A percentile compares a stretch with the other conserved stretches of the same genome.
These are phyloP conservation scores for Aristolochia fimbriata DNA, from an alignment of 164 flowering plant genomes.

Conservation along the genomic window DNA sequence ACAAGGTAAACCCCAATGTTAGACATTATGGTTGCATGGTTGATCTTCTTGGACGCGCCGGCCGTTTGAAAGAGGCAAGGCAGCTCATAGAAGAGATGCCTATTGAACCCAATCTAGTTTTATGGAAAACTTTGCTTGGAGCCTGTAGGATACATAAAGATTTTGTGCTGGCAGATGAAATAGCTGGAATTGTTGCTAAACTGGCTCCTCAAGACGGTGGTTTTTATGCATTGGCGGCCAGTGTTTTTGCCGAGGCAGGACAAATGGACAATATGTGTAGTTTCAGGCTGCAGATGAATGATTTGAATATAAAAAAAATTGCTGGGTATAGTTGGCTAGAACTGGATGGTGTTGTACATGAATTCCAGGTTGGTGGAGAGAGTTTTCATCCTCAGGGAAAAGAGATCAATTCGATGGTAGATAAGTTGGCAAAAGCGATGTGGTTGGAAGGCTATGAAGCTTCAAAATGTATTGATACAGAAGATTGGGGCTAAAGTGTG, in stretches of 20 bases:
- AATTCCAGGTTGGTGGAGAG: too few relatives aligned
- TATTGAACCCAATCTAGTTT: slow-evolving; percentile 22
- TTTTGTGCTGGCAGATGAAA: slow-evolving; percentile 24
- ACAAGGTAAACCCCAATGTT: slow-evolving; percentile 18
- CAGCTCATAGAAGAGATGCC: slow-evolving; percentile 21
- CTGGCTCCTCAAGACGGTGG: slow-evolving; percentile 28
- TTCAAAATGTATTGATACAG: too few relatives aligned
- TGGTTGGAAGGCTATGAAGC: too few relatives aligned
- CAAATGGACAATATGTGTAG: too few relatives aligned
- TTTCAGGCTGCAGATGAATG: too few relatives aligned
- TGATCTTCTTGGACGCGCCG: slow-evolving; percentile 34
- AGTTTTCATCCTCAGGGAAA: too few relatives aligned
- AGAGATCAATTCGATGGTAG: too few relatives aligned
- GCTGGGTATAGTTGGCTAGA: background rate
- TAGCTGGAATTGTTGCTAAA: slow-evolving; percentile 18
- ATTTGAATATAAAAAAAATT: too few relatives aligned
- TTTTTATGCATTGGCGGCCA: slow-evolving; percentile 25
- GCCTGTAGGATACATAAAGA: slow-evolving; percentile 24
- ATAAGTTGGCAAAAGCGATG: too few relatives aligned
- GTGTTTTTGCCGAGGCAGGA: slow-evolving; percentile 16
- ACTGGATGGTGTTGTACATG: slow-evolving; percentile 9
- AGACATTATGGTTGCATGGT: slow-evolving; percentile 34
- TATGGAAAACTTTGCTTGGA: slow-evolving; percentile 30
- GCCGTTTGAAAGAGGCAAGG: slow-evolving; percentile 22
- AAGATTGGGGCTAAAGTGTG: too few relatives aligned